Conservation (phyloP, 1,284 basidiomycete species). For the Leccinum holopus region DNA sequence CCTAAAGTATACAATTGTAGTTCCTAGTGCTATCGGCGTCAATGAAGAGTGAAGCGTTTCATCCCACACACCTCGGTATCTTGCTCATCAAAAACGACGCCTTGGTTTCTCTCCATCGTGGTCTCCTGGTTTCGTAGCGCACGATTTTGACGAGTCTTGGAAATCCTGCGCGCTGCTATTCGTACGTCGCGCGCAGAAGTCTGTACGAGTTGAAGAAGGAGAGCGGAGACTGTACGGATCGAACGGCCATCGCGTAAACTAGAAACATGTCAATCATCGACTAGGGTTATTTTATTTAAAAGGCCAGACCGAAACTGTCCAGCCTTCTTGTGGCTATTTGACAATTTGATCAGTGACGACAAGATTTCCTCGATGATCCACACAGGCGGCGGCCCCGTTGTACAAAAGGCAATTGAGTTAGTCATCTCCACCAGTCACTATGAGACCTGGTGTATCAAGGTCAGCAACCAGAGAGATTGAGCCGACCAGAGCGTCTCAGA, state of each 20-base stretch:
- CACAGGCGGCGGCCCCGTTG: slow-evolving; percentile 19
- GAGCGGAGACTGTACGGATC: slow-evolving; percentile 89
- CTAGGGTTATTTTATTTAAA: not conserved
- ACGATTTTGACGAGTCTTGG: slow-evolving; percentile 60
- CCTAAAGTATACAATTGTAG: slow-evolving; percentile 63
- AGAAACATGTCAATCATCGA: not conserved
- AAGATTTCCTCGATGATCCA: slow-evolving; percentile 98
- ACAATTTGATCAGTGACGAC: slow-evolving; percentile 83
- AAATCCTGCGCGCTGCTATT: slow-evolving; percentile 57
- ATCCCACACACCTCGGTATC: slow-evolving; percentile 53
- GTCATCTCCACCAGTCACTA: slow-evolving; percentile 17
- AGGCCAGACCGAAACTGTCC: slow-evolving; percentile 76
- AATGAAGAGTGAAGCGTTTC: not conserved
- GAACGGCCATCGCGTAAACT: slow-evolving; percentile 80
- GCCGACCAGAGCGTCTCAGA: not conserved
- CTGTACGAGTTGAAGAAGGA: slow-evolving; percentile 94
- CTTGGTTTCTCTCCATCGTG: slow-evolving; percentile 44
- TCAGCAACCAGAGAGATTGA: not conserved
- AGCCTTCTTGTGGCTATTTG: slow-evolving; percentile 84
- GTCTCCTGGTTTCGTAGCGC: slow-evolving; percentile 61
- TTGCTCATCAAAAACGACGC: slow-evolving; percentile 61
- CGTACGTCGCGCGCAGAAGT: slow-evolving; percentile 84
- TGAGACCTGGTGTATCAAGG: slow-evolving; percentile 7
- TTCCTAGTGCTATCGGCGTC: slow-evolving; percentile 45
- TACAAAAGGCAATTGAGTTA: slow-evolving; percentile 17